Evolutionary conservation across 805 yeast species (phyloP).

Genomic region (Pichia membranifaciens): DNA sequence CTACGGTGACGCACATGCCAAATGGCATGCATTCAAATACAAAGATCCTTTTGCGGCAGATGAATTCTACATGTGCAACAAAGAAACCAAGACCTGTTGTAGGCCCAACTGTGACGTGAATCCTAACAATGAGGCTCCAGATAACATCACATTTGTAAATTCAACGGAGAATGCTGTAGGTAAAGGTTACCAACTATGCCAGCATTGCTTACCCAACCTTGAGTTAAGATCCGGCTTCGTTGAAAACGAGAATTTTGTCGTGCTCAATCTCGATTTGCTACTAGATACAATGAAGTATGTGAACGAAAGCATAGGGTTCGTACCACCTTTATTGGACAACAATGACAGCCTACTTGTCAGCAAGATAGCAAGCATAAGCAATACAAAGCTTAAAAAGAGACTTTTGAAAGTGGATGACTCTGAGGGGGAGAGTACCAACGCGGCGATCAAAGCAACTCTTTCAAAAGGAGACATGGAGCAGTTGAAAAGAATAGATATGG

Average conservation of each 20-base stretch:
- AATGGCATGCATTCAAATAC: constrained; percentile 61
- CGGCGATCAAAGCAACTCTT: constrained; percentile 20
- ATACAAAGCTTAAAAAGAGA: constrained; percentile 4
- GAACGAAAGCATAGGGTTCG: constrained; percentile 53
- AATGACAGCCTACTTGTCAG: background rate
- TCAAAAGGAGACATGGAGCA: constrained; percentile 65
- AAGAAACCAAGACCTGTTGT: constrained; percentile 41
- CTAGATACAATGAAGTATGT: constrained; percentile 47
- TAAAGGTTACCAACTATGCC: constrained; percentile 47
- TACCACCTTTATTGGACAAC: constrained; percentile 37
- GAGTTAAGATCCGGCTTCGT: constrained; percentile 17
- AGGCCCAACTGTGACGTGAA: constrained; percentile 62
- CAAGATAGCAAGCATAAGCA: constrained; percentile 3
- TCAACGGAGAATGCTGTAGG: constrained; percentile 37
- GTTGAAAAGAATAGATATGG: constrained; percentile 61
- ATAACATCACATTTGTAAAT: constrained; percentile 42
- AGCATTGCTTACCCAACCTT: constrained; percentile 46
- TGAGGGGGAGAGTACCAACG: background rate
- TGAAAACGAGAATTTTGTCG: constrained; percentile 28
- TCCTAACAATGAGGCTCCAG: constrained; percentile 28
- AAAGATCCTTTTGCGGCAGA: constrained; percentile 62
- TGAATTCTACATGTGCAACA: constrained; percentile 48
- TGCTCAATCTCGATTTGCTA: constrained; percentile 41
- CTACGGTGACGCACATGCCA: constrained; percentile 35
- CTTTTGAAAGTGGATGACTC: background rate